These are phyloP conservation scores for Colletotrichum sojae DNA, from an alignment of 2,329 filamentous ascomycete species.

Conservation along the genomic window DNA sequence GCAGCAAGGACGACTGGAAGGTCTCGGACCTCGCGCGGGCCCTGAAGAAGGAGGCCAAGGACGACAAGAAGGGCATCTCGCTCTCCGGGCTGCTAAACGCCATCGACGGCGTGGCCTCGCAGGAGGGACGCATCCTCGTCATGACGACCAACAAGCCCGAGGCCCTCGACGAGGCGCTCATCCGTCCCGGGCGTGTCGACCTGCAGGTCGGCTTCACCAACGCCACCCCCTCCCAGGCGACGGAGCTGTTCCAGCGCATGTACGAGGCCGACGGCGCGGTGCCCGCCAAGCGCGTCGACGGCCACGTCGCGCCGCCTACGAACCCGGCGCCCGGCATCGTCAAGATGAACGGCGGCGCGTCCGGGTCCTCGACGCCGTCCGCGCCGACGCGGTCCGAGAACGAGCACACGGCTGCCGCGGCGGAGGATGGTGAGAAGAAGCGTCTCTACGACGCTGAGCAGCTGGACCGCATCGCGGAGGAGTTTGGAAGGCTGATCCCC, in stretches of 20 bases:
- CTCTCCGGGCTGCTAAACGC: conserved; percentile 86
- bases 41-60: conserved; percentile 54
- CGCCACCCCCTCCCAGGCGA: conserved; percentile 60
- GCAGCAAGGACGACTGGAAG: conserved; percentile 48
- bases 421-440: conserved; percentile 31
- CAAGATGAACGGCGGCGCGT: conserved; percentile 27
- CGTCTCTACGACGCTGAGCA: conserved; percentile 49
- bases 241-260: conserved; percentile 73
- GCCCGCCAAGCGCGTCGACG: conserved; percentile 33
- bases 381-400: not conserved
- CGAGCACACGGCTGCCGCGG: not conserved
- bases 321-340: conserved; percentile 19
- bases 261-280: conserved; percentile 60
- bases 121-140: conserved; percentile 84
- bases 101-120: conserved; percentile 85
- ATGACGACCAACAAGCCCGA: conserved; percentile 88
- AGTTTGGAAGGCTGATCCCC: conserved; percentile 69
- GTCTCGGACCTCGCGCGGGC: conserved; percentile 60
- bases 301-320: conserved; percentile 27
- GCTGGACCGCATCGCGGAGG: conserved; percentile 59
- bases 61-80: conserved; percentile 71
- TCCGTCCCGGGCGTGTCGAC: conserved; percentile 69
- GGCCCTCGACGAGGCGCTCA: conserved; percentile 79
- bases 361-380: conserved; percentile 14
- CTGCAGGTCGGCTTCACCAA: conserved; percentile 45